Evolutionary conservation across 2,329 filamentous ascomycete genomes (phyloP).

Genomic region (Aureobasidium zeae): DNA sequence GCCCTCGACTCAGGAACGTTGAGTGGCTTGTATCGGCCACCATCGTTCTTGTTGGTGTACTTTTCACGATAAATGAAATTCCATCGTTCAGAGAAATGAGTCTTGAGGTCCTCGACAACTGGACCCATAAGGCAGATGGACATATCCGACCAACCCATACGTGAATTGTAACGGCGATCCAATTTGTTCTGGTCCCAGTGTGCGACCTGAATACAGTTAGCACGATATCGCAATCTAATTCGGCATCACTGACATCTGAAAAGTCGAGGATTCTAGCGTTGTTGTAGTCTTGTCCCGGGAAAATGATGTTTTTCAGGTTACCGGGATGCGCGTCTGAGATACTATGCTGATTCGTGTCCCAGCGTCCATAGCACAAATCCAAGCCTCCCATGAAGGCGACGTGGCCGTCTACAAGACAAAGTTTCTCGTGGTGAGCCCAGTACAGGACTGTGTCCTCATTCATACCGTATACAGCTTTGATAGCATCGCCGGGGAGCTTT

Average conservation of each 20-base stretch:
- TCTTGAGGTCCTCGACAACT: conserved; percentile 62
- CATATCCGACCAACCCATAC: conserved; percentile 92
- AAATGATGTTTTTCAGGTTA: conserved; percentile 65
- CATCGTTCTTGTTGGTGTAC: conserved; percentile 50
- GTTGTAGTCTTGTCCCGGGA: conserved; percentile 88
- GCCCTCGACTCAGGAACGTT: conserved; percentile 30
- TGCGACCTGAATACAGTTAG: conserved; percentile 32
- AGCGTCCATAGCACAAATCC: conserved; percentile 78
- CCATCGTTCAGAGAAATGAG: conserved; percentile 80
- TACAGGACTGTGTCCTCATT: conserved; percentile 74
- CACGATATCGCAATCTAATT: not conserved
- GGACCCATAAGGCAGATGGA: conserved; percentile 66
- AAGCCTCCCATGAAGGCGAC: conserved; percentile 86
- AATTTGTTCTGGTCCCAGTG: conserved; percentile 83
- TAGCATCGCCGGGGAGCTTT: conserved; percentile 59
- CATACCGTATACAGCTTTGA: conserved; percentile 74
- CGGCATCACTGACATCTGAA: not conserved
- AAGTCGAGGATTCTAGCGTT: conserved; percentile 74
- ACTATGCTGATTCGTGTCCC: conserved; percentile 73
- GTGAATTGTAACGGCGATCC: conserved; percentile 57
- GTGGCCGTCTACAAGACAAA: conserved; percentile 70
- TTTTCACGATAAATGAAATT: conserved; percentile 84
- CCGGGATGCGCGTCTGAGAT: conserved; percentile 77
- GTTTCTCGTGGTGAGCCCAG: conserved; percentile 91
- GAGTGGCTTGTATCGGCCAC: conserved; percentile 39